These are phyloP conservation scores for Alloteropsis semialata DNA, from an alignment of 176 grass and related monocot species.

Conservation along the genomic window DNA sequence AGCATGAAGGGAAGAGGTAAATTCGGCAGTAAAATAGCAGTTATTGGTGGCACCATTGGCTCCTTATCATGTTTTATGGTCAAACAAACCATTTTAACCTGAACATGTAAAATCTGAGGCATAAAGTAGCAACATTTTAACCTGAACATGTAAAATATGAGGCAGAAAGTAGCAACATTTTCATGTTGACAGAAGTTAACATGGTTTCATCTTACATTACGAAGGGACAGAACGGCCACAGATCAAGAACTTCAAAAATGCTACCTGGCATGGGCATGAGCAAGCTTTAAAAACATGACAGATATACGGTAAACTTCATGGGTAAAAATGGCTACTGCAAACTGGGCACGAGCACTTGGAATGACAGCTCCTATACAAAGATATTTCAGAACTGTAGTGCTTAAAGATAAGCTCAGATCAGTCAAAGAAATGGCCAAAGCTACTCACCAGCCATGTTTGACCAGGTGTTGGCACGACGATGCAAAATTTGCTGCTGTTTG, in stretches of 20 bases:
- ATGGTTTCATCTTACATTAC: not conserved
- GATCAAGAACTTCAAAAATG: not conserved
- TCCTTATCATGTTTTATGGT: too few species aligned
- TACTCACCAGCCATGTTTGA: constrained; percentile 62
- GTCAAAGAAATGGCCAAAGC: too few species aligned
- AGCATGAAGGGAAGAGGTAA: too few species aligned
- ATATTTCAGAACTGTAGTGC: too few species aligned
- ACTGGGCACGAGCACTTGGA: constrained; percentile 23
- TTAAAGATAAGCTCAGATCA: too few species aligned
- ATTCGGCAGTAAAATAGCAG: too few species aligned
- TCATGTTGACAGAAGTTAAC: not conserved
- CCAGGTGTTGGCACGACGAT: constrained; percentile 8
- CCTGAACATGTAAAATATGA: too few species aligned
- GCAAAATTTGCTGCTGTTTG: constrained; percentile 27
- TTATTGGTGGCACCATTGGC: not conserved
- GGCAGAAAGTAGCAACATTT: not conserved
- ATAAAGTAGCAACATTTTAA: too few species aligned
- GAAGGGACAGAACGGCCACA: not conserved
- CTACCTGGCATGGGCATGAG: not conserved
- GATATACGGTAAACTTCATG: not conserved
- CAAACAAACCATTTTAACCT: not conserved
- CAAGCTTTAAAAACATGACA: too few species aligned
- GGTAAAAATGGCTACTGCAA: not conserved
- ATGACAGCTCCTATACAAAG: constrained; percentile 23
- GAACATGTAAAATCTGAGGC: not conserved